A percentile compares a stretch with the other conserved stretches of the same genome.
Evolutionary conservation across 2,329 filamentous ascomycete species (phyloP).

Genomic region (Apiospora kogelbergensis): DNA sequence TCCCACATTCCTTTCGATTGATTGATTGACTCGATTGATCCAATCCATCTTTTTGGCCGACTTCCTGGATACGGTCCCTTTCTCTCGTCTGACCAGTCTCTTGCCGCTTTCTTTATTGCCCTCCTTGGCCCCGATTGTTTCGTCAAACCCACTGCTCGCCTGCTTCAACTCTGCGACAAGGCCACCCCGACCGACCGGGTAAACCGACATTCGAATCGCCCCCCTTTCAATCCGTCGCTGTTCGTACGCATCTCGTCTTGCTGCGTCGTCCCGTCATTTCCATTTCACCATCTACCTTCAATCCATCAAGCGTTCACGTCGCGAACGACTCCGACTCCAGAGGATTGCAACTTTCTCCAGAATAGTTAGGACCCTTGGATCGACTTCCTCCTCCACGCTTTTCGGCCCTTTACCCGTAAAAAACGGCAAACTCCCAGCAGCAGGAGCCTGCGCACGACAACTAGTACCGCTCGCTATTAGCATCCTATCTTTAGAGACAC

Average conservation of each 20-base stretch:
- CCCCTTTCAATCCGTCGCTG: neutral
- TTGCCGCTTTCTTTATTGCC: constrained; percentile 7
- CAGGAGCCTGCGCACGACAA: neutral
- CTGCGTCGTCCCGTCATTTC: neutral
- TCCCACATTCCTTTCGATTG: neutral
- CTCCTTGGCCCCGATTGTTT: neutral
- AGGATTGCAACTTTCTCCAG: neutral
- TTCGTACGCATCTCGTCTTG: neutral
- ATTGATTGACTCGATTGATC: neutral
- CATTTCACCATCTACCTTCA: neutral
- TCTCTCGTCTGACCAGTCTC: neutral
- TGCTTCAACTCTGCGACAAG: neutral
- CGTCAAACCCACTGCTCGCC: neutral
- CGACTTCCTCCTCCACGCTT: constrained; percentile 3
- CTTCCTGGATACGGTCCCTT: neutral
- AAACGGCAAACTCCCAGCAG: neutral
- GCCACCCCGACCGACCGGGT: neutral
- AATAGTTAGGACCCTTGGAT: neutral
- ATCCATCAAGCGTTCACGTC: neutral
- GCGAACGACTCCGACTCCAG: neutral
- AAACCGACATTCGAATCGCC: neutral
- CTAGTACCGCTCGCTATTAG: neutral
- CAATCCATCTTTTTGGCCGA: neutral
- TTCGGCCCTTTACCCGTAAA: constrained; percentile 7
- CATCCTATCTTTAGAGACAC: constrained; percentile 8